phyloP scores from a whole-genome alignment of 75 land plant species.

The Pinus taeda region DNA sequence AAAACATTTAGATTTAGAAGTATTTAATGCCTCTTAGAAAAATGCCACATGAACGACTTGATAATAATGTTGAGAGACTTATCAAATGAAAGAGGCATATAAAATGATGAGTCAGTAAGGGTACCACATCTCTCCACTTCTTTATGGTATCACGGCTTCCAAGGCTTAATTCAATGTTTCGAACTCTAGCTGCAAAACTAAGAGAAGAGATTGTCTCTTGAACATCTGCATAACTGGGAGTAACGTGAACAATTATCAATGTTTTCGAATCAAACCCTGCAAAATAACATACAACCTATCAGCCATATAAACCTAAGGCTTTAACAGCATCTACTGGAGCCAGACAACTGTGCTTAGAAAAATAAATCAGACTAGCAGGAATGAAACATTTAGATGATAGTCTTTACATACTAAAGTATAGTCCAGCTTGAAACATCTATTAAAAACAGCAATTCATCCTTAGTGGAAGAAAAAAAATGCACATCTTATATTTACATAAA shows the following conservation, averaged over 20 bases:
- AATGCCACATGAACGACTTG: too few species aligned
- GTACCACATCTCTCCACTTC: slow-evolving; percentile 46
- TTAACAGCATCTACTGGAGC: background rate
- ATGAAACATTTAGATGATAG: too few species aligned
- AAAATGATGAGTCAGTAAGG: background rate
- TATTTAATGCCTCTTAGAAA: too few species aligned
- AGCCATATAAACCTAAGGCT: background rate
- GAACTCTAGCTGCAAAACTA: slow-evolving; percentile 44
- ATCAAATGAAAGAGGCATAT: background rate
- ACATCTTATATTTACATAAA: too few species aligned
- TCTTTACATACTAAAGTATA: too few species aligned
- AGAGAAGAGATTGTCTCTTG: slow-evolving; percentile 42
- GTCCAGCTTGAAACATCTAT: too few species aligned
- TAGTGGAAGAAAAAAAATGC: too few species aligned
- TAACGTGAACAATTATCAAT: slow-evolving; percentile 32
- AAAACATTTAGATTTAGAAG: too few species aligned
- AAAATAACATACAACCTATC: background rate
- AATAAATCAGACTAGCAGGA: background rate
- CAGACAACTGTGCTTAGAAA: background rate
- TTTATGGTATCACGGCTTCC: slow-evolving; percentile 45
- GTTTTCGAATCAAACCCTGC: slow-evolving; percentile 47
- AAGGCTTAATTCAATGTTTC: slow-evolving; percentile 40
- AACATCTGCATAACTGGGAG: slow-evolving; percentile 30
- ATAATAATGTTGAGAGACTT: background rate
- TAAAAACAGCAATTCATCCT: too few species aligned